Percentiles rank a stretch among this genome's conserved stretches.
Conservation (phyloP, 83 land plant species). For the Picea abies region DNA sequence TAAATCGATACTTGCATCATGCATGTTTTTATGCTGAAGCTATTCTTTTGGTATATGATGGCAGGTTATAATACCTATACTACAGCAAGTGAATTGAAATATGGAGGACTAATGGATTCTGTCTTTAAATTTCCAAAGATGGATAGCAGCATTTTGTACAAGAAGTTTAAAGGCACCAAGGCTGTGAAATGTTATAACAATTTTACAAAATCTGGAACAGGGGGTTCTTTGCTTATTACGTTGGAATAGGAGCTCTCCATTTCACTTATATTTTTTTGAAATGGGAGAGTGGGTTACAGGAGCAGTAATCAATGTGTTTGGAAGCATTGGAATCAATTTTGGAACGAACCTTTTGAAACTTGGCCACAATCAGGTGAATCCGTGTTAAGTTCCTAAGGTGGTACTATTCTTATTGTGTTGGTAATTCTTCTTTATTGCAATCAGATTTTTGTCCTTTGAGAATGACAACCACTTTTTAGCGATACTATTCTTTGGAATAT, state of each 20-base stretch:
- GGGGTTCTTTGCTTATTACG: not conserved
- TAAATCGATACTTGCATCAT: not conserved
- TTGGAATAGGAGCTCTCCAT: too few relatives aligned
- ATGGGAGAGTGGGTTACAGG: slow-evolving; percentile 99
- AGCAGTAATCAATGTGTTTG: slow-evolving; percentile 88
- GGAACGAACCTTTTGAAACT: slow-evolving; percentile 97
- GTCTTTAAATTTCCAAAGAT: not conserved
- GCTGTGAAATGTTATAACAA: not conserved
- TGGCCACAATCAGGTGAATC: slow-evolving; percentile 86
- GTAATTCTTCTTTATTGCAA: not conserved
- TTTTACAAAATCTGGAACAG: slow-evolving; percentile 2
- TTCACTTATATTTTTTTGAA: not conserved
- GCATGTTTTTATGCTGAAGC: slow-evolving; percentile 4
- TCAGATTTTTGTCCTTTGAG: too few relatives aligned
- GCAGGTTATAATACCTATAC: not conserved
- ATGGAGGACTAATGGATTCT: not conserved
- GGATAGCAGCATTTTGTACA: slow-evolving; percentile 4
- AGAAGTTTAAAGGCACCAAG: not conserved
- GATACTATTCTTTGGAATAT: not conserved
- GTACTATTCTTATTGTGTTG: not conserved
- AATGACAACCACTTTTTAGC: too few relatives aligned
- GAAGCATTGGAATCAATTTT: slow-evolving; percentile 95
- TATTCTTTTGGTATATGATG: not conserved
- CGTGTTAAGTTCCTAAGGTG: not conserved
- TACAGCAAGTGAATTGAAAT: not conserved